These are phyloP conservation scores for Globisporangium carolinianum DNA, from an alignment of 352 stramenopile genomes.

Conservation along the genomic window DNA sequence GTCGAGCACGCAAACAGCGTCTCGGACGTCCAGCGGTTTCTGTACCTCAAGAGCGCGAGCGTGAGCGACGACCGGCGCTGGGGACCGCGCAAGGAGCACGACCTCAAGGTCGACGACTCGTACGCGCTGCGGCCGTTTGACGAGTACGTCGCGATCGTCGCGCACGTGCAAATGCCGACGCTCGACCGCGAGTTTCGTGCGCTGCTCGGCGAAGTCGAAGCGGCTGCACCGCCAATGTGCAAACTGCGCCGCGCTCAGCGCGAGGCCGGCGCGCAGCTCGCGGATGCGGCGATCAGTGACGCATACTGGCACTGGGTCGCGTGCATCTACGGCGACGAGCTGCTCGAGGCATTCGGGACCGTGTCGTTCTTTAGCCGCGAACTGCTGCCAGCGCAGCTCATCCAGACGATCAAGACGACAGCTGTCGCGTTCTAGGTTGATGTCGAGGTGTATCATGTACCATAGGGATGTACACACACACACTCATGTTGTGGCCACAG, in stretches of 20 bases:
- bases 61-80: slow-evolving; percentile 19
- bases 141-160: slow-evolving; percentile 20
- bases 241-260: background rate
- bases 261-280: slow-evolving; percentile 10
- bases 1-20: slow-evolving; percentile 14
- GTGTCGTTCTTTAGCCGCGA: slow-evolving; percentile 39
- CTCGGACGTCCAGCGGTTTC: slow-evolving; percentile 8
- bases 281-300: slow-evolving; percentile 4
- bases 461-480: background rate
- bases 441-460: slow-evolving; percentile 17
- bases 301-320: slow-evolving; percentile 32
- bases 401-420: slow-evolving; percentile 39
- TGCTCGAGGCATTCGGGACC: slow-evolving; percentile 36
- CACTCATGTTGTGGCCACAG: background rate
- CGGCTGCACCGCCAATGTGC: slow-evolving; percentile 5
- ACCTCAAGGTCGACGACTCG: slow-evolving; percentile 18
- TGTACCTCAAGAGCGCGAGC: slow-evolving; percentile 21
- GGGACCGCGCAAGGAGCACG: slow-evolving; percentile 1
- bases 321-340: slow-evolving; percentile 30
- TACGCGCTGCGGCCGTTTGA: slow-evolving; percentile 22
- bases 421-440: slow-evolving; percentile 8
- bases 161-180: slow-evolving; percentile 1
- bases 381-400: slow-evolving; percentile 36
- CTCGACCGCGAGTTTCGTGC: slow-evolving; percentile 16
- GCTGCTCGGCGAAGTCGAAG: slow-evolving; percentile 13